phyloP scores from a whole-genome alignment of 208 protist species.

The Trypanosoma brucei region DNA sequence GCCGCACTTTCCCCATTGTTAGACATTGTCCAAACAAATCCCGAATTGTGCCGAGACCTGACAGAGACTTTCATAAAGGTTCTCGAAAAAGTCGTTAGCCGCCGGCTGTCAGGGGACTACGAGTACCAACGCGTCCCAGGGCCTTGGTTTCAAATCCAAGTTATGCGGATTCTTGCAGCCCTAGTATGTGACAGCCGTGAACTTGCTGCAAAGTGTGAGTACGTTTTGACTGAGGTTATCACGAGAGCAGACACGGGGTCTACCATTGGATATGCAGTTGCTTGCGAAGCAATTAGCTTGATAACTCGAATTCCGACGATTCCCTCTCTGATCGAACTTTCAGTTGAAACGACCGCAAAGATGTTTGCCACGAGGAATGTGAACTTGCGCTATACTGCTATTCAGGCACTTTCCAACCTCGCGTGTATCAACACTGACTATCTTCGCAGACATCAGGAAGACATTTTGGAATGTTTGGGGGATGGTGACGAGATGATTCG shows the following conservation, averaged over 20 bases:
- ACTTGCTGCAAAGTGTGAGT: constrained; percentile 55
- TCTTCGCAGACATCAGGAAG: constrained; percentile 87
- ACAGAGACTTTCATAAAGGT: constrained; percentile 90
- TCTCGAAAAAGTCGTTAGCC: constrained; percentile 91
- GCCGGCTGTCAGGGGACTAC: constrained; percentile 86
- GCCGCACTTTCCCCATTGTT: constrained; percentile 84
- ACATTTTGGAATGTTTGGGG: constrained; percentile 94
- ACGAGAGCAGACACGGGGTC: constrained; percentile 84
- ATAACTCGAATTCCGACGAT: constrained; percentile 86
- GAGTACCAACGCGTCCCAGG: constrained; percentile 95
- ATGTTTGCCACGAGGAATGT: constrained; percentile 82
- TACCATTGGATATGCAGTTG: constrained; percentile 88
- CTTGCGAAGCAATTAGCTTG: constrained; percentile 83
- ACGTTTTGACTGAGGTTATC: constrained; percentile 82
- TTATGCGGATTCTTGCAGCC: constrained; percentile 83
- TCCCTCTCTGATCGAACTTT: constrained; percentile 69
- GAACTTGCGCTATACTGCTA: constrained; percentile 94
- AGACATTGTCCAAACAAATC: constrained; percentile 46
- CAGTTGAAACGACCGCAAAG: constrained; percentile 58
- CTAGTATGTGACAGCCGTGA: constrained; percentile 58
- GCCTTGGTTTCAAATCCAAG: constrained; percentile 96
- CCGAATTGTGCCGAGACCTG: constrained; percentile 65
- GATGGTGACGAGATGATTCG: constrained; percentile 93
- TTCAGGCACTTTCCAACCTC: constrained; percentile 90
- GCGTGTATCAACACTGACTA: constrained; percentile 86